Evolutionary conservation across 73 alveolate species (phyloP), one percentile per base, ranked within the genome.

Genomic region (Urostyla sp.): DNA sequence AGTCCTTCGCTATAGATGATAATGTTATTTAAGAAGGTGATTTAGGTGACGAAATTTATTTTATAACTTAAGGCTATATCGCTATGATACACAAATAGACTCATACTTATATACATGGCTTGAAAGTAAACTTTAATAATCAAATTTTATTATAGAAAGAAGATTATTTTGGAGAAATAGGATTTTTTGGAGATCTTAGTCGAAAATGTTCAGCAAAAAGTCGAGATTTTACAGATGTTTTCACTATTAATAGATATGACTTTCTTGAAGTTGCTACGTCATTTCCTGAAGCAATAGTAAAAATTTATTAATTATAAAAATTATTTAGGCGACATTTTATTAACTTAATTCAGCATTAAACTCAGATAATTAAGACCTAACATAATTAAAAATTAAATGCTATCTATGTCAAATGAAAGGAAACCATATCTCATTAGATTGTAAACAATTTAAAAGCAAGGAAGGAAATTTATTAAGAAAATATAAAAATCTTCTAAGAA

Each of bases 281-380:
- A 26, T 56, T 48, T 72, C 84, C 79, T 7, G 77, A 84, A 40
- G 87, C 92, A 13, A 84, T 54, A 57, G 81, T 75, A 56, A 31
- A 26, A 0, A 51, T 51, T 26, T 28, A 28, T 3, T 36, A 49
- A 35, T 4, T n/a, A 32, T 40, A 63, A 37, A n/a, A 26, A 18
- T 7, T 24, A n/a, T 13, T 15, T 52, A 13, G 43, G 30, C 44
- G 89, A 80, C 58, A n/a, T 8, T 72, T 49, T 77, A 57, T 30
- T 24, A 77, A 45, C 13, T 15, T 13, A 77, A 59, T 20, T 45
- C 59, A 21, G 81, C 43, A 11, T 13, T 20, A 18, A n/a, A 59
- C 1, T 24, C 48, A 37, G 72, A 13, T 10, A 3, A 3, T 28
- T 24, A 77, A 34, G 81, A 77, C 30, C 61, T 44, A 45, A 48